These are phyloP conservation scores for Bocquillonia castaneifolia DNA, from an alignment of 441 rosid genomes.

Conservation along the genomic window DNA sequence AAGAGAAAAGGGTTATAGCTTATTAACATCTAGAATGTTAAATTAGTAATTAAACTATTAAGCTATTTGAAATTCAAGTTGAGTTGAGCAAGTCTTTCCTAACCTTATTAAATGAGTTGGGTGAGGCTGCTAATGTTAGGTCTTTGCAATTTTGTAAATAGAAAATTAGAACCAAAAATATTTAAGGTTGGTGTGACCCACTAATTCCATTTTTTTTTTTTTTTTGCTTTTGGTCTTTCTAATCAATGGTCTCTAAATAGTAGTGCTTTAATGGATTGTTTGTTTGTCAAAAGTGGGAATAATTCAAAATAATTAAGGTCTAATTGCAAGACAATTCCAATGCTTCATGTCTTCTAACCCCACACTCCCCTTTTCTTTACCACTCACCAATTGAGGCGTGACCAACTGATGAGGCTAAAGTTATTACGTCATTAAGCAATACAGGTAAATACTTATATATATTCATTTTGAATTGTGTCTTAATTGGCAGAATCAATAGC, in stretches of 20 bases:
- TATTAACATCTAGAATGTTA: not conserved
- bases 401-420: slow-evolving; percentile 2
- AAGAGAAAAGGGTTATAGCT: not conserved
- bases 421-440: slow-evolving; percentile 11
- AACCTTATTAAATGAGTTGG: slow-evolving; percentile 4
- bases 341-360: not conserved
- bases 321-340: slow-evolving; percentile 1
- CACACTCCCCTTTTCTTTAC: not conserved
- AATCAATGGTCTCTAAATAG: not conserved
- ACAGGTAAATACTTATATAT: not conserved
- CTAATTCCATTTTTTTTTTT: not conserved
- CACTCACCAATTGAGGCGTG: slow-evolving; percentile 2
- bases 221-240: not conserved
- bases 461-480: not conserved
- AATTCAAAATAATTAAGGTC: slow-evolving; percentile 8
- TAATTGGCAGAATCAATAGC: slow-evolving; percentile 1
- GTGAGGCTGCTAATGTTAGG: slow-evolving; percentile 1
- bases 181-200: slow-evolving; percentile 12
- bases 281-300: slow-evolving; percentile 14
- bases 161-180: not conserved
- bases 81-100: not conserved
- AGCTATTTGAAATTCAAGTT: not conserved
- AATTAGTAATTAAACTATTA: not conserved
- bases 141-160: slow-evolving; percentile 1
- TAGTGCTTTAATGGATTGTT: not conserved